A percentile compares a stretch with the other conserved stretches of the same genome.
These are phyloP conservation scores for Pythium rishiriense DNA, from an alignment of 352 stramenopile species.

Conservation along the genomic window DNA sequence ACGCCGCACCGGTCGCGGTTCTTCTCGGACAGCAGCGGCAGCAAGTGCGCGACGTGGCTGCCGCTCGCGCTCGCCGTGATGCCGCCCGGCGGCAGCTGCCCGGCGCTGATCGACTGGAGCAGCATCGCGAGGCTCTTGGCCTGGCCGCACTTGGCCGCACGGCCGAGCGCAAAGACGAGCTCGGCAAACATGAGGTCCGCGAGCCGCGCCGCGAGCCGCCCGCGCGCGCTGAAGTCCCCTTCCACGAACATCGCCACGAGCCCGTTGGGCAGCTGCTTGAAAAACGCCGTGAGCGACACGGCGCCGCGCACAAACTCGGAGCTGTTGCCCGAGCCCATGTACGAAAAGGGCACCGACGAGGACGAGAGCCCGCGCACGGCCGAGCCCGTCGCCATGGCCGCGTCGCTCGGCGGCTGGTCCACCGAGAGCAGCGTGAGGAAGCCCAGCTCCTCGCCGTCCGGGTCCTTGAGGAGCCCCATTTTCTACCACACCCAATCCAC, in stretches of 20 bases:
- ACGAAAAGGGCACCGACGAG: neutral
- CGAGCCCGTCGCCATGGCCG: neutral
- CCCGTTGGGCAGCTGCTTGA: constrained; percentile 57
- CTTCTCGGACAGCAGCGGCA: constrained; percentile 25
- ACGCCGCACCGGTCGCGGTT: constrained; percentile 50
- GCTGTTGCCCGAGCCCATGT: neutral
- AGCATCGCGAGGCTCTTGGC: constrained; percentile 75
- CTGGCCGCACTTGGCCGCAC: constrained; percentile 63
- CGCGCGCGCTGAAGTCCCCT: constrained; percentile 63
- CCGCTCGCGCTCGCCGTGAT: constrained; percentile 9
- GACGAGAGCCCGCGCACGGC: neutral
- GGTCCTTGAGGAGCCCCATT: constrained; percentile 45
- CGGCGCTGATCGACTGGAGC: constrained; percentile 37
- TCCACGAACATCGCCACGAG: constrained; percentile 68
- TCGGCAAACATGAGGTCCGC: constrained; percentile 61
- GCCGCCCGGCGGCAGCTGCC: constrained; percentile 21
- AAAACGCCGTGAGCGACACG: constrained; percentile 63
- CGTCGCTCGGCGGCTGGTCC: constrained; percentile 29
- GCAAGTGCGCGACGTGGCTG: constrained; percentile 20
- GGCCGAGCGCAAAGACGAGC: constrained; percentile 56
- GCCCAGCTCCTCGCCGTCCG: constrained; percentile 41
- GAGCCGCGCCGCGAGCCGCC: constrained; percentile 50
- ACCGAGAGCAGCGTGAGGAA: constrained; percentile 75
- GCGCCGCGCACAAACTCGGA: constrained; percentile 55
- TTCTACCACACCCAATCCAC: constrained; percentile 31